Conservation (phyloP, 441 rosid species). For the Adansonia gregorii region DNA sequence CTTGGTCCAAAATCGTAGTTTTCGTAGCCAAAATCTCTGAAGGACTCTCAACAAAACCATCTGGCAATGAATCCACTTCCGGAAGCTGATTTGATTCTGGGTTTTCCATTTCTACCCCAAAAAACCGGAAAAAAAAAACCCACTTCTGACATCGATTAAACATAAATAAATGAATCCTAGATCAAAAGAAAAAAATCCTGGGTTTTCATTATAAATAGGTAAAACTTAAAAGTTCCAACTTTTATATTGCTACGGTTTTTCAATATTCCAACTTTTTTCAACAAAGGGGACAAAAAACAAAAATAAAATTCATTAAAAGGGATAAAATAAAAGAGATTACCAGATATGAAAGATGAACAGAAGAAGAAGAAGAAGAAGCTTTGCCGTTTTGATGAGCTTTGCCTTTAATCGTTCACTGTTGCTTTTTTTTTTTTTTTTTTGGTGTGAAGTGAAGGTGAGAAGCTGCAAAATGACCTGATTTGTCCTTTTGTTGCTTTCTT, state of each 20-base stretch:
- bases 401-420: background rate
- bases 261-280: background rate
- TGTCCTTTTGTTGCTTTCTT: background rate
- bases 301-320: background rate
- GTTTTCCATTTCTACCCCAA: slow-evolving; percentile 60
- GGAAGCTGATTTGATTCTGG: slow-evolving; percentile 70
- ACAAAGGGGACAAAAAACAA: background rate
- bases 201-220: background rate
- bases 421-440: background rate
- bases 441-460: background rate
- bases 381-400: background rate
- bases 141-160: background rate
- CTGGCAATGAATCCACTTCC: slow-evolving; percentile 84
- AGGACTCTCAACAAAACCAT: slow-evolving; percentile 84
- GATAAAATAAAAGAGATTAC: background rate
- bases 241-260: background rate
- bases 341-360: slow-evolving; percentile 14
- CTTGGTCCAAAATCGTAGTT: slow-evolving; percentile 48
- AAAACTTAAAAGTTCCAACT: background rate
- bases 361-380: slow-evolving; percentile 13
- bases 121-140: background rate
- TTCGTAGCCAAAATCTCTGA: slow-evolving; percentile 52
- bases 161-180: slow-evolving; percentile 1
- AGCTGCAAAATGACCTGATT: background rate
- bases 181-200: background rate